Conservation (phyloP, 169 alveolate genomes). For the Eimeria falciformis region DNA sequence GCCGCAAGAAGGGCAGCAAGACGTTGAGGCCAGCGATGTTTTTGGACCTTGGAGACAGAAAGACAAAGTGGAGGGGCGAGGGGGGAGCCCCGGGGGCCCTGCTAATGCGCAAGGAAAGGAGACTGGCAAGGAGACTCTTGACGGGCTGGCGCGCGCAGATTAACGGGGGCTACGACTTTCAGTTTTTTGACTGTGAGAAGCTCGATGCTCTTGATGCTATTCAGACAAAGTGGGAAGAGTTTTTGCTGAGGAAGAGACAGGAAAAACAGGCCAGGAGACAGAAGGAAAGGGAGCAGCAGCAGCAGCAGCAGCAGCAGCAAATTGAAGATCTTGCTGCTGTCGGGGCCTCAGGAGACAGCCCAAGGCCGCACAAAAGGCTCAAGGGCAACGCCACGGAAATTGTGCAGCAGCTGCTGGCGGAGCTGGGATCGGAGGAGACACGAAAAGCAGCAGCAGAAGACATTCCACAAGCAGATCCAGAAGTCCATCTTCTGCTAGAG, state of each 20-base stretch:
- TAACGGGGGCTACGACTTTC: constrained; percentile 95
- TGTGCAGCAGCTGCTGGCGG: constrained; percentile 11
- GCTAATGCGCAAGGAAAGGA: constrained; percentile 36
- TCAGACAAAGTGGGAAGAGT: not conserved
- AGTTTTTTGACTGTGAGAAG: constrained; percentile 88
- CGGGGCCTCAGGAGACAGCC: not conserved
- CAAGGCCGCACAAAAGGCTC: not conserved
- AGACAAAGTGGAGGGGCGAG: constrained; percentile 87
- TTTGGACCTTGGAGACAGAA: constrained; percentile 89
- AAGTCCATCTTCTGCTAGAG: too few relatives aligned
- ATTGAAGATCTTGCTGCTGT: not conserved
- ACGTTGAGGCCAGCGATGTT: constrained; percentile 78
- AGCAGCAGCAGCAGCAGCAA: constrained; percentile 41
- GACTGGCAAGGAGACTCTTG: constrained; percentile 74
- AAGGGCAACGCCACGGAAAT: not conserved
- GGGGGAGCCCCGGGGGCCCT: constrained; percentile 66
- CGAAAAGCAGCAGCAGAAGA: constrained; percentile 8
- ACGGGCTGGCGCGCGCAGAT: constrained; percentile 95
- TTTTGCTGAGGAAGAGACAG: not conserved
- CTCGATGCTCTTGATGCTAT: not conserved
- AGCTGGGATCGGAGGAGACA: not conserved
- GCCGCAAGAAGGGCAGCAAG: constrained; percentile 76
- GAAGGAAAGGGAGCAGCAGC: constrained; percentile 39
- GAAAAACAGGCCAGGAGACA: not conserved
- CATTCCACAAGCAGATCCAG: not conserved